phyloP scores from a whole-genome alignment of 164 flowering plant species.

The Brasenia schreberi region DNA sequence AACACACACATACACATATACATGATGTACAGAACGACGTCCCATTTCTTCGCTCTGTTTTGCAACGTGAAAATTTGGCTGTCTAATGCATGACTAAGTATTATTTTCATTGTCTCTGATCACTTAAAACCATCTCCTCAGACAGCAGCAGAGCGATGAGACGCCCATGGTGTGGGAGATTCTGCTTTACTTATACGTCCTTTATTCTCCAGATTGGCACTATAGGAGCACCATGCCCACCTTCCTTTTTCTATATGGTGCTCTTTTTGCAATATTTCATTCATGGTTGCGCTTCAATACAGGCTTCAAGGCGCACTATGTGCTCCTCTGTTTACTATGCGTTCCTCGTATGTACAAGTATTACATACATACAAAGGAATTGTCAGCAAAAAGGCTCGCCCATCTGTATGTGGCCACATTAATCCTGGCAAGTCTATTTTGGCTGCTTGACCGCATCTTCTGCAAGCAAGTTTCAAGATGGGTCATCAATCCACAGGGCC shows the following conservation, averaged over 20 bases:
- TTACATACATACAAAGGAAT: constrained; percentile 52
- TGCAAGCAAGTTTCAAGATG: constrained; percentile 35
- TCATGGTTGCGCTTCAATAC: constrained; percentile 37
- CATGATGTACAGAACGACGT: too few relatives aligned
- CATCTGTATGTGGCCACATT: constrained; percentile 43
- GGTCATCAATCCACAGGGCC: constrained; percentile 65
- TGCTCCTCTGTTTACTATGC: constrained; percentile 53
- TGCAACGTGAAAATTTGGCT: too few relatives aligned
- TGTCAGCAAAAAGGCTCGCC: constrained; percentile 50
- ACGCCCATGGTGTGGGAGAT: constrained; percentile 86
- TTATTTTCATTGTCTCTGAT: too few relatives aligned
- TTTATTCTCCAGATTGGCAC: constrained; percentile 87
- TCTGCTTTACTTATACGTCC: constrained; percentile 68
- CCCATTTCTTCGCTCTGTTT: too few relatives aligned
- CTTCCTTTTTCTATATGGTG: constrained; percentile 65
- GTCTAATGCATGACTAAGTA: too few relatives aligned
- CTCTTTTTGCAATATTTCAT: constrained; percentile 47
- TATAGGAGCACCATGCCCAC: constrained; percentile 82
- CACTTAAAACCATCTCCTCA: constrained; percentile 6
- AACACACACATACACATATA: too few relatives aligned
- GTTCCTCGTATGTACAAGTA: constrained; percentile 83
- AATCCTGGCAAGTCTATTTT: constrained; percentile 33
- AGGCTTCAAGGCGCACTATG: constrained; percentile 63
- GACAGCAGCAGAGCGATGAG: constrained; percentile 43
- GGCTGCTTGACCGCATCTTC: constrained; percentile 48